Evolutionary conservation across 768 basidiomycete genomes (phyloP), one percentile per base, ranked within the genome.

Genomic region (Leccinum boreale): DNA sequence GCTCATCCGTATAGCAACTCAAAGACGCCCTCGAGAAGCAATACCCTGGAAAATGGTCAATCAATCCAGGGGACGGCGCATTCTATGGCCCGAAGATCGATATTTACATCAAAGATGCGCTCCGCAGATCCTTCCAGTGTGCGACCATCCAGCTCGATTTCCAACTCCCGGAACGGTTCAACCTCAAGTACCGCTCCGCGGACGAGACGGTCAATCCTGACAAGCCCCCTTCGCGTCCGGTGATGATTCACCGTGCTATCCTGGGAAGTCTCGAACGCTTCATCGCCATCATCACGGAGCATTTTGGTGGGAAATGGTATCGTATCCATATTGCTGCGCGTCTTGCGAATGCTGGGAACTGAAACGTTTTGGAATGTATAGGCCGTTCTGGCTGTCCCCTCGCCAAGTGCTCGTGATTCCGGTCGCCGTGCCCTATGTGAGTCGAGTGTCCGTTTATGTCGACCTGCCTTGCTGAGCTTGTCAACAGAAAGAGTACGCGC

Each of bases 81-180:
- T 99, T 99, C 83, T 99, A 99, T 75, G 97, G 97, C 0, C 97
- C 97, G 62, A 98, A 98, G 79, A 96, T 98, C 67, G 97, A 98
- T 74, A 96, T 99, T 77, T 93, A 90, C 58, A 90, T 98, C 70
- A 84, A 86, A 24, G 97, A 99, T 66, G 95, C 97, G 1, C 80
- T 98, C 23, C 85, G 81, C 36, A 86, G 97, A 48, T 92, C 93
- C 23, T 96, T 94, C 86, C 97, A 99, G 74, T 98, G 96, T 67
- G 97, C 94, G 42, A 98, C 97, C 2, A 98, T 98, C 73, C 92
- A 98, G 75, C 90, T 99, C 58, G 96, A 98, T 77, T 99, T 98
- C 85, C 94, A 99, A 74, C 84, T 99, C 1, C 97, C 97, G 10
- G 88, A 97, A 67, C 88, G 93, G 44, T 98, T 98, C 82, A 90